Conservation (phyloP, 1,284 basidiomycete genomes). For the Ustilago shanxiensis region DNA sequence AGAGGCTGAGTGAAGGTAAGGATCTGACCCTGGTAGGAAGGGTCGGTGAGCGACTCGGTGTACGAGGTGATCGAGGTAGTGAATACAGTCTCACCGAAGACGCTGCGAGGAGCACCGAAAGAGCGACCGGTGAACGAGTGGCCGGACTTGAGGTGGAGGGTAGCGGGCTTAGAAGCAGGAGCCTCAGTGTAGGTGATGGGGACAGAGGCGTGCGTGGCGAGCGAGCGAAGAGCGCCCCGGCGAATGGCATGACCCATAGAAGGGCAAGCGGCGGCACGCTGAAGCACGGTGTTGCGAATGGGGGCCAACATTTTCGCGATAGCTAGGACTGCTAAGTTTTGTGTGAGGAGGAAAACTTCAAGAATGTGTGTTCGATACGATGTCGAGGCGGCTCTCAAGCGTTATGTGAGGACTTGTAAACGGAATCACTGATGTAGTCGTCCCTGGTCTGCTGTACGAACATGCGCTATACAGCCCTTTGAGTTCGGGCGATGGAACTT, state of each 20-base stretch:
- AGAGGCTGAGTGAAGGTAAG: slow-evolving; percentile 98
- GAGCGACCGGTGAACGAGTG: slow-evolving; percentile 89
- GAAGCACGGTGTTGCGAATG: slow-evolving; percentile 47
- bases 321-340: background rate
- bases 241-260: slow-evolving; percentile 14
- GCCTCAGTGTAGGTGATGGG: slow-evolving; percentile 63
- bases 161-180: slow-evolving; percentile 76
- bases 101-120: slow-evolving; percentile 89
- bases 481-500: slow-evolving; percentile 30
- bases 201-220: slow-evolving; percentile 36
- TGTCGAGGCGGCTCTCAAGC: slow-evolving; percentile 31
- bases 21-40: slow-evolving; percentile 97
- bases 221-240: slow-evolving; percentile 23
- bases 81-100: slow-evolving; percentile 97
- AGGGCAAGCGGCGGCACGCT: slow-evolving; percentile 30
- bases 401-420: slow-evolving; percentile 59
- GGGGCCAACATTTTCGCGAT: slow-evolving; percentile 33
- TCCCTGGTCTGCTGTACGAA: slow-evolving; percentile 65
- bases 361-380: slow-evolving; percentile 17
- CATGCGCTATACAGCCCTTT: slow-evolving; percentile 57
- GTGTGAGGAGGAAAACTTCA: slow-evolving; percentile 11
- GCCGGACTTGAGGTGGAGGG: slow-evolving; percentile 92
- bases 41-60: slow-evolving; percentile 99
- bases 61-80: slow-evolving; percentile 99
- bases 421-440: slow-evolving; percentile 67